These are phyloP conservation scores for Pneumocystis carinii DNA, from an alignment of 1,139 yeast species.

Conservation along the genomic window DNA sequence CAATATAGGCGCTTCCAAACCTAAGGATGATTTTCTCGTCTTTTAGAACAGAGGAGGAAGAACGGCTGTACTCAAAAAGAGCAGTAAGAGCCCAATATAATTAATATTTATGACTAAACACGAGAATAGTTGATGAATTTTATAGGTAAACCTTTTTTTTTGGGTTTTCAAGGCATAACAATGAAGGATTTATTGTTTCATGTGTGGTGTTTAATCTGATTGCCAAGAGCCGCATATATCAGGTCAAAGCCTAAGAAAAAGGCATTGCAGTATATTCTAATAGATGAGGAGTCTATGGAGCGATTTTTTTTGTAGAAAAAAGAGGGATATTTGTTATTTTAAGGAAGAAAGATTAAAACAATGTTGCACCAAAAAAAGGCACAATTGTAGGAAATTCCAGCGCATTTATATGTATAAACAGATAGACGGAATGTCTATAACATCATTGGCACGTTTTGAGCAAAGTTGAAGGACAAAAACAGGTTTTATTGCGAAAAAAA, in stretches of 20 bases:
- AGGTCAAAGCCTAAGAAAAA: background rate
- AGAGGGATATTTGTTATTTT: too few species aligned
- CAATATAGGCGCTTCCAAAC: slow-evolving; percentile 36
- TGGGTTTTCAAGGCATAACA: background rate
- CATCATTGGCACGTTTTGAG: too few species aligned
- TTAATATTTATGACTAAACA: slow-evolving; percentile 18
- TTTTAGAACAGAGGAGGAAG: slow-evolving; percentile 75
- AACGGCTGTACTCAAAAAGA: slow-evolving; percentile 54
- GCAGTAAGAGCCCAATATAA: slow-evolving; percentile 28
- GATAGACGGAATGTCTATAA: too few species aligned
- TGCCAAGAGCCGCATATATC: background rate
- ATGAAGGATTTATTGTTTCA: background rate
- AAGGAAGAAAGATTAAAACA: too few species aligned
- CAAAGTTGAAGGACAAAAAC: too few species aligned
- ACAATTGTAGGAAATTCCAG: too few species aligned
- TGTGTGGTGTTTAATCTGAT: background rate
- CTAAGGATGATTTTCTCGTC: slow-evolving; percentile 66
- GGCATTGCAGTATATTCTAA: background rate
- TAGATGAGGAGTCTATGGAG: too few species aligned
- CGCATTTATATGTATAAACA: too few species aligned
- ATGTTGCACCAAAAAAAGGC: too few species aligned
- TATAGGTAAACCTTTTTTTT: background rate
- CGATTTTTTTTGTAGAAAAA: too few species aligned
- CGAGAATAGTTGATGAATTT: background rate
- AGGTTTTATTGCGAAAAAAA: too few species aligned